Evolutionary conservation across 352 stramenopile genomes (phyloP).

Genomic region (Globisporangium canariense): DNA sequence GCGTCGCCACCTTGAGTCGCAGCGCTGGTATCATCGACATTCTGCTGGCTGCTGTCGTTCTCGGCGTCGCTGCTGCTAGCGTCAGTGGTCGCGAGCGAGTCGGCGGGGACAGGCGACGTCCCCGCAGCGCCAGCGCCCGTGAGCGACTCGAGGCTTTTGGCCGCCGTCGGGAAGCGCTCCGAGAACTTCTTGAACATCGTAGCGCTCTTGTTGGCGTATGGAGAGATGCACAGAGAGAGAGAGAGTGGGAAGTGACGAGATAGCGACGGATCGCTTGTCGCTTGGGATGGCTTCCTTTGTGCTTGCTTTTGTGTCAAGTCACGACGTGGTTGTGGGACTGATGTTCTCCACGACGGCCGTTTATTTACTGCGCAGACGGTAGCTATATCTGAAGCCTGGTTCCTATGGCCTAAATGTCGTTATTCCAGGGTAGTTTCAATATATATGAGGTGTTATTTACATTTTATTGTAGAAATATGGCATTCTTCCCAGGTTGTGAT

Average conservation of each 20-base stretch:
- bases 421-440: neutral
- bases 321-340: neutral
- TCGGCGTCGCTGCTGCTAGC: neutral
- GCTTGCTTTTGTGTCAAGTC: neutral
- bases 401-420: neutral
- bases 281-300: constrained; percentile 12
- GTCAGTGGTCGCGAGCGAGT: neutral
- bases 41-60: constrained; percentile 10
- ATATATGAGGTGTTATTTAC: no score
- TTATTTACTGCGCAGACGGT: constrained; percentile 10
- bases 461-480: neutral
- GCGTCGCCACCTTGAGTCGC: neutral
- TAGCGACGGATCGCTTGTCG: neutral
- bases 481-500: neutral
- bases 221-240: neutral
- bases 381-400: neutral
- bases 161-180: constrained; percentile 68
- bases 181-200: constrained; percentile 79
- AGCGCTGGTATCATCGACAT: neutral
- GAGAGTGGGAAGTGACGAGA: neutral
- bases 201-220: neutral
- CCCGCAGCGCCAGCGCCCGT: constrained; percentile 20
- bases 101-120: constrained; percentile 22
- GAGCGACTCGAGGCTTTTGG: constrained; percentile 66
- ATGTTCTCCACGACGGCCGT: constrained; percentile 5